Evolutionary conservation across 441 rosid species (phyloP).

Genomic region (Populus hybrid): DNA sequence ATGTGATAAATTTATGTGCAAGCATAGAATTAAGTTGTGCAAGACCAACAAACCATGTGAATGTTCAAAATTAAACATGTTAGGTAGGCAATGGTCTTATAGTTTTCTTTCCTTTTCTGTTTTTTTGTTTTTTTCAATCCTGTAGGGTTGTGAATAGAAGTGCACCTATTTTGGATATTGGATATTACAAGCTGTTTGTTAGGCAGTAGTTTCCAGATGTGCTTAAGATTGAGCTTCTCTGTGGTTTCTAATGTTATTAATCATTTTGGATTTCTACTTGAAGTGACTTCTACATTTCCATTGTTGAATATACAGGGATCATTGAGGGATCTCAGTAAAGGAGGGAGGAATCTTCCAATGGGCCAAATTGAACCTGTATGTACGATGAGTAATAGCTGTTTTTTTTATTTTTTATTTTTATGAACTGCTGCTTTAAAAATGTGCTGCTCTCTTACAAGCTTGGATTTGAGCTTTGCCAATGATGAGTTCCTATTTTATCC

Average conservation of each 20-base stretch:
- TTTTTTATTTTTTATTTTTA: neutral
- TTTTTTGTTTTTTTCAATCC: neutral
- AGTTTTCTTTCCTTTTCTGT: neutral
- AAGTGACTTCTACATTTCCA: constrained; percentile 2
- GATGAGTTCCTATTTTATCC: too few relatives aligned
- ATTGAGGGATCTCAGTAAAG: constrained; percentile 66
- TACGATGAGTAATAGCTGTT: constrained; percentile 11
- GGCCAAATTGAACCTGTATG: constrained; percentile 58
- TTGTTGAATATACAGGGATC: constrained; percentile 54
- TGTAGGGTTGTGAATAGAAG: too few relatives aligned
- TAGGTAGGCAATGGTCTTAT: neutral
- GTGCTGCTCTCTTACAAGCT: too few relatives aligned
- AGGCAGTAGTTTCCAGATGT: too few relatives aligned
- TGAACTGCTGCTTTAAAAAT: too few relatives aligned
- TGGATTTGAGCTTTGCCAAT: too few relatives aligned
- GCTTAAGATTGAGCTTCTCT: neutral
- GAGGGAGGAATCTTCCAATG: constrained; percentile 47
- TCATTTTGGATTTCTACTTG: neutral
- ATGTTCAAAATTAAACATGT: too few relatives aligned
- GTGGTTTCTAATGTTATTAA: neutral
- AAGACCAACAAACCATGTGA: too few relatives aligned
- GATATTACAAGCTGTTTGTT: neutral
- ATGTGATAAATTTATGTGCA: too few relatives aligned
- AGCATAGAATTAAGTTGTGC: too few relatives aligned
- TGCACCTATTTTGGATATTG: neutral